A percentile compares a stretch with the other conserved stretches of the same genome.
These are phyloP conservation scores for Termitomyces sp. DNA, from an alignment of 768 basidiomycete genomes.

Conservation along the genomic window DNA sequence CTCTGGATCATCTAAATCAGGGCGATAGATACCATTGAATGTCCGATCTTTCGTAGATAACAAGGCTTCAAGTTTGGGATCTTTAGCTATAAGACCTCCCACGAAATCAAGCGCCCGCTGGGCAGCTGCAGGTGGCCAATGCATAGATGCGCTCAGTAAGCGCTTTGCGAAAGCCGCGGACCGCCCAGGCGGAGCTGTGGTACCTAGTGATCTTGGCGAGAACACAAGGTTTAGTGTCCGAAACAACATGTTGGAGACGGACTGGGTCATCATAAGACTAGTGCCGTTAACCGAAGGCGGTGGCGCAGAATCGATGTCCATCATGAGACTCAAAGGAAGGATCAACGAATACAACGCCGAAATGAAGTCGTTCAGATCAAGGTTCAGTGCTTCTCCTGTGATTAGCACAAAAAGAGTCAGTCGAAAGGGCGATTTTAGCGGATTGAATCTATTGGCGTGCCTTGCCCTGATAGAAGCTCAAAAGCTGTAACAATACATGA, in stretches of 20 bases:
- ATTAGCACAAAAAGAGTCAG: constrained; percentile 6
- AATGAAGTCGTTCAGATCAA: constrained; percentile 89
- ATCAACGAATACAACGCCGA: constrained; percentile 79
- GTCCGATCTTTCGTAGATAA: constrained; percentile 83
- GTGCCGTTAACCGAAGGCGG: constrained; percentile 19
- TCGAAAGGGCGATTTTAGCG: not conserved
- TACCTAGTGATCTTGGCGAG: constrained; percentile 58
- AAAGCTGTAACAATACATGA: constrained; percentile 95
- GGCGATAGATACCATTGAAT: constrained; percentile 78
- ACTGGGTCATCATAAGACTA: constrained; percentile 22
- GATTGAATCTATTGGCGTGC: constrained; percentile 30
- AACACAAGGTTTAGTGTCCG: constrained; percentile 78
- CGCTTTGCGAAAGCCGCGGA: constrained; percentile 92
- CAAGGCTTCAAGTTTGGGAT: constrained; percentile 77
- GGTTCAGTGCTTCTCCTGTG: constrained; percentile 92
- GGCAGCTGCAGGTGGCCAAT: constrained; percentile 68
- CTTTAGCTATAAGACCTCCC: constrained; percentile 61
- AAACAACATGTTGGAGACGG: constrained; percentile 73
- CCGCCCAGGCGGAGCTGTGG: constrained; percentile 59
- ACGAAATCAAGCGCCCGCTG: constrained; percentile 74
- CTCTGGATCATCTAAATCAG: constrained; percentile 86
- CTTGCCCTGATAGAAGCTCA: constrained; percentile 94
- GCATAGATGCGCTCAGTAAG: constrained; percentile 72
- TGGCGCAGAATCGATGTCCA: constrained; percentile 54
- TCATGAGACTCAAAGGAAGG: constrained; percentile 61